phyloP scores from a whole-genome alignment of 2,329 filamentous ascomycete genomes.

The Cadophora sp. region DNA sequence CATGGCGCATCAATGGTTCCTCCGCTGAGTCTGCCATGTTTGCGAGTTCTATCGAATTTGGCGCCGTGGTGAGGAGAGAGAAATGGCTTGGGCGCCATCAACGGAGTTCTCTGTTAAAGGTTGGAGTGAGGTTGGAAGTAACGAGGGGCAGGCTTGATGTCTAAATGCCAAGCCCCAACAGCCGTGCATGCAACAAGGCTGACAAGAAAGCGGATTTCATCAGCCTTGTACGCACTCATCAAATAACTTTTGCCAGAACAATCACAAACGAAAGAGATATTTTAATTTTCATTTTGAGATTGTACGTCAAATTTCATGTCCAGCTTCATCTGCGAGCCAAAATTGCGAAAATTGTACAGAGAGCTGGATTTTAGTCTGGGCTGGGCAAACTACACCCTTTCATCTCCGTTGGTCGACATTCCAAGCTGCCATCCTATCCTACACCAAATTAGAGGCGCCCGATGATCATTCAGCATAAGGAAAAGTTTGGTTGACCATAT shows the following conservation, averaged over 20 bases:
- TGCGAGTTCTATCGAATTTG: slow-evolving; percentile 31
- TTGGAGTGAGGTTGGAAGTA: slow-evolving; percentile 1
- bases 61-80: slow-evolving; percentile 20
- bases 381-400: no score
- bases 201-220: background rate
- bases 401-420: no score
- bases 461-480: no score
- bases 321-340: no score
- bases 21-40: slow-evolving; percentile 42
- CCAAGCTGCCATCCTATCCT: no score
- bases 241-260: background rate
- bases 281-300: no score
- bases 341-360: no score
- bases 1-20: slow-evolving; percentile 41
- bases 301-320: no score
- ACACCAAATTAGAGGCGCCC: no score
- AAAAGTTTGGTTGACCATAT: no score
- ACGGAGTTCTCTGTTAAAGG: background rate
- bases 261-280: no score
- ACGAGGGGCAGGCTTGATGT: slow-evolving; percentile 1
- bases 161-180: background rate
- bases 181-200: slow-evolving; percentile 13
- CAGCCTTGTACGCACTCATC: background rate
- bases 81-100: slow-evolving; percentile 25
- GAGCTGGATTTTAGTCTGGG: no score